These are phyloP conservation scores for Yarrowia divulgata DNA, from an alignment of 805 yeast genomes.

Conservation along the genomic window DNA sequence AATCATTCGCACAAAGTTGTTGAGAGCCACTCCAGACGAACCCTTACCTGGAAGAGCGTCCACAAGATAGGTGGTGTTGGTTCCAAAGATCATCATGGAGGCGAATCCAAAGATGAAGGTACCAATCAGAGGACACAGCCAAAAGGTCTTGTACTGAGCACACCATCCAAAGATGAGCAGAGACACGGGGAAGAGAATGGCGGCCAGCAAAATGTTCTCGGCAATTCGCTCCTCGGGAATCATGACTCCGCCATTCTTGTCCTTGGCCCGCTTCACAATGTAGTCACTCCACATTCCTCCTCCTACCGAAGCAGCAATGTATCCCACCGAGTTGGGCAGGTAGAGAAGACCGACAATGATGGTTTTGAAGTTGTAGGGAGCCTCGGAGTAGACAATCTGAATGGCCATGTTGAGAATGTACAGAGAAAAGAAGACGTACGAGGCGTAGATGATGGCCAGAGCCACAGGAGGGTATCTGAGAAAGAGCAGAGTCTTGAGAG, in stretches of 20 bases:
- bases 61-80: conserved; percentile 79
- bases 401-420: conserved; percentile 80
- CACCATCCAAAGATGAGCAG: conserved; percentile 85
- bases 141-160: conserved; percentile 65
- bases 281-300: conserved; percentile 84
- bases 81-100: conserved; percentile 82
- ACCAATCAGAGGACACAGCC: conserved; percentile 84
- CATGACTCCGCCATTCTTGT: conserved; percentile 65
- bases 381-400: conserved; percentile 63
- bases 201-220: conserved; percentile 73
- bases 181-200: conserved; percentile 66
- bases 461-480: conserved; percentile 77
- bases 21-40: conserved; percentile 86
- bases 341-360: conserved; percentile 76
- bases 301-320: conserved; percentile 73
- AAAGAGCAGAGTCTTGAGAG: conserved; percentile 66
- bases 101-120: conserved; percentile 84
- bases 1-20: conserved; percentile 74
- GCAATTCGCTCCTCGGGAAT: conserved; percentile 83
- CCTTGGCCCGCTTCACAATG: conserved; percentile 60
- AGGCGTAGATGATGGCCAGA: conserved; percentile 68
- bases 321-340: conserved; percentile 83
- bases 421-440: conserved; percentile 72
- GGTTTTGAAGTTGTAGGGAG: conserved; percentile 74
- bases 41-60: conserved; percentile 88